Evolutionary conservation across 306 rosid genomes (phyloP).

Genomic region (Rosa chinensis): DNA sequence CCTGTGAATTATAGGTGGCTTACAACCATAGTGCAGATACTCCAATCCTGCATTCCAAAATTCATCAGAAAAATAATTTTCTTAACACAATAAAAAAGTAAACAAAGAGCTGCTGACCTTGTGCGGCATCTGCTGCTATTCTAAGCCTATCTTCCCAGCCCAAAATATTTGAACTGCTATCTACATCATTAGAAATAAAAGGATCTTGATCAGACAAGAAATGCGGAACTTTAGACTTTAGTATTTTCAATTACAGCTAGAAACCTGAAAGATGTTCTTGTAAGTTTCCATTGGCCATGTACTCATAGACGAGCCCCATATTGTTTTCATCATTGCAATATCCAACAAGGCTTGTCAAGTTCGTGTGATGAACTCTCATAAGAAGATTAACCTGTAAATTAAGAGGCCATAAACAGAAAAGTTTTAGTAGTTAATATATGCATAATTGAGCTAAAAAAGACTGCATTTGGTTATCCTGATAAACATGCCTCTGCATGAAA

Average conservation of each 20-base stretch:
- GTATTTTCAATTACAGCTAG: neutral
- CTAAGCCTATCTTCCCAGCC: neutral
- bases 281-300: neutral
- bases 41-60: constrained; percentile 5
- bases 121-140: neutral
- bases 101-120: neutral
- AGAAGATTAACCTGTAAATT: too few relatives aligned
- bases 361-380: too few relatives aligned
- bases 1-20: constrained; percentile 10
- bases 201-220: neutral
- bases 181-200: neutral
- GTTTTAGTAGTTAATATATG: too few relatives aligned
- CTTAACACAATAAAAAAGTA: neutral
- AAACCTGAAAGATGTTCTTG: neutral
- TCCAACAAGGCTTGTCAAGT: neutral
- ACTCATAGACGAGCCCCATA: neutral
- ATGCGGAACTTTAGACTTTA: neutral
- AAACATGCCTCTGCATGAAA: too few relatives aligned
- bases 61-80: neutral
- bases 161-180: neutral
- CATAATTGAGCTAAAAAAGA: too few relatives aligned
- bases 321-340: neutral
- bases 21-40: constrained; percentile 13
- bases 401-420: neutral
- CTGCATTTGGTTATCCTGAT: too few relatives aligned